Base-by-base conservation (phyloP, 2,329 filamentous ascomycete genomes). In the Blastomyces emzantsi region DNA sequence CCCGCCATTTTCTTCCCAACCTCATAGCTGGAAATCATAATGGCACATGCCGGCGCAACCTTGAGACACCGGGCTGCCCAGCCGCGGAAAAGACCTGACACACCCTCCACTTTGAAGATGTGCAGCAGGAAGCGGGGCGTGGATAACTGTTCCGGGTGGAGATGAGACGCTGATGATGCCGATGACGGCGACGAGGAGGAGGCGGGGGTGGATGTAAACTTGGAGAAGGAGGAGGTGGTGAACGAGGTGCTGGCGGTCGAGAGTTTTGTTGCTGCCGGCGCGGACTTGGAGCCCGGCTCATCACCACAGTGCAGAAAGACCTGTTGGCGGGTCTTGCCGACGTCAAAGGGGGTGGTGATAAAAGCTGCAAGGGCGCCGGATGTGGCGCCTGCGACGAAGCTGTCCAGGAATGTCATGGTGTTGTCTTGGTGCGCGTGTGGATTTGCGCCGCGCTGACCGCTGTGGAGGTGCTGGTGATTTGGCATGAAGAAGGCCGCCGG, bases 21-120 rank as follows among this genome's bases (percentile, higher is more conserved):
- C 76, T 99, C 94, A 75, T 97, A 99, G 73, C 89, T 96, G 73
- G 90, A 95, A 73, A 99, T 97, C 94, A 99, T 99, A 73, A 99
- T 97, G 36, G 94, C 94, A 76, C 94, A 99, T 0, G 93, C 91
- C 0, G 94, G 94, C 1, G 94, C 93, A 5, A 99, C 92, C 75
- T 97, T 97, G 65, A 97, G 80, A 68, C 91, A 96, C 49, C 94
- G 83, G 0, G 94, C 92, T 30, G 91, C 88, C 90, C 92, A 97
- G 54, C 94, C 94, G 70, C 83, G 90, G 84, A 95, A 97, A 5
- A 99, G 79, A 0, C 94, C 94, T 1, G 84, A 74, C 19, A 86
- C 74, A 1, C 94, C 94, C 76, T 97, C 93, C 62, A 89, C 89
- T 69, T 85, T 83, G 79, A 93, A 95, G 61, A 99, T 97, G 70